Conservation (phyloP, 371 early-diverging fungal species). For the Funneliformis caledonium region DNA sequence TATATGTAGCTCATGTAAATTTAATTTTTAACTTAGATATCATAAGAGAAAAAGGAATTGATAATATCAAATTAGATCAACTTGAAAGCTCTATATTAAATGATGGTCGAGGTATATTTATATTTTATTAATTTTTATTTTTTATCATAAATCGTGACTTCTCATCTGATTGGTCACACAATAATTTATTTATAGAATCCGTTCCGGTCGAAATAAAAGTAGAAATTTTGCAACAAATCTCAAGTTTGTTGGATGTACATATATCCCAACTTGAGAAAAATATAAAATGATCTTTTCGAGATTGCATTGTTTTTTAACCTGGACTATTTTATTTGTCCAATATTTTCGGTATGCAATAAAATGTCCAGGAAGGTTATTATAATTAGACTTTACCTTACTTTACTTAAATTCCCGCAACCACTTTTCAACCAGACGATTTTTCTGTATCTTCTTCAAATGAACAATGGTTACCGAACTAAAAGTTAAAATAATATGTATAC, state of each 20-base stretch:
- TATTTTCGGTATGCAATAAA: not conserved
- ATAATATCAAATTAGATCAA: conserved; percentile 11
- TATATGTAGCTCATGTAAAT: too few relatives aligned
- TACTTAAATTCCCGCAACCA: conserved; percentile 5
- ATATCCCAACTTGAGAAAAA: not conserved
- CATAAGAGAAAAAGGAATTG: not conserved
- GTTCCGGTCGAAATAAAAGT: conserved; percentile 11
- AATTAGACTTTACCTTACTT: not conserved
- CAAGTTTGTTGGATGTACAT: not conserved
- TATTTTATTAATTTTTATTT: not conserved
- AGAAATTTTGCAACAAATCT: conserved; percentile 28
- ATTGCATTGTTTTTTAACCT: not conserved
- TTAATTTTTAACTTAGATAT: not conserved
- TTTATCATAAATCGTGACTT: not conserved
- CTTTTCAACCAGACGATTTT: not conserved
- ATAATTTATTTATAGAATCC: conserved; percentile 17
- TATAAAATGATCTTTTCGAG: not conserved
- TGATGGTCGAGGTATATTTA: conserved; percentile 1
- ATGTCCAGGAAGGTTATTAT: not conserved
- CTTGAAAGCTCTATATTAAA: not conserved
- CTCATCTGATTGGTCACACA: too few relatives aligned
- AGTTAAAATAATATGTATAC: not conserved
- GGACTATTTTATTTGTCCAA: not conserved
- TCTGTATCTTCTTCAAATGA: not conserved
- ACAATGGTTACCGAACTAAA: not conserved